These are phyloP conservation scores for Tricholoma saponaceum DNA, from an alignment of 768 basidiomycete species.

Conservation along the genomic window DNA sequence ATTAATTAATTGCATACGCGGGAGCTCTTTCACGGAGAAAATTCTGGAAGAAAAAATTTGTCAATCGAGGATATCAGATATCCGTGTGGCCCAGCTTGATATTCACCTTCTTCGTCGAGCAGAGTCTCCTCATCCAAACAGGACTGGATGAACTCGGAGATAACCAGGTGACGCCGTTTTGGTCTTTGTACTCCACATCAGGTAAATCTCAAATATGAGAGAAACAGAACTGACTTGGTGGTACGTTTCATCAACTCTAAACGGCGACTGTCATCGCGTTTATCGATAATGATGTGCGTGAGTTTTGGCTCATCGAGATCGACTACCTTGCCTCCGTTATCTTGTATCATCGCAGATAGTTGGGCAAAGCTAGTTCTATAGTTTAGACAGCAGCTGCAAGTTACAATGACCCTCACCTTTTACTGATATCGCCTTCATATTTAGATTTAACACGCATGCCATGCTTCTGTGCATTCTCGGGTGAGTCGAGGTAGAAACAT, in stretches of 20 bases:
- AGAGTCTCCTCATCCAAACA: conserved; percentile 83
- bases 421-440: conserved; percentile 46
- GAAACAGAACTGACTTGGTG: conserved; percentile 48
- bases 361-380: conserved; percentile 46
- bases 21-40: conserved; percentile 17
- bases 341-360: conserved; percentile 46
- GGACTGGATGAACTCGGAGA: conserved; percentile 72
- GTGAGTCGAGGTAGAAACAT: conserved; percentile 86
- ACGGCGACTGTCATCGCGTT: conserved; percentile 74
- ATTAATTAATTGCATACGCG: too few relatives aligned
- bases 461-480: conserved; percentile 64
- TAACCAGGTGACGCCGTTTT: conserved; percentile 72
- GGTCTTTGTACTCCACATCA: conserved; percentile 47
- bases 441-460: conserved; percentile 56
- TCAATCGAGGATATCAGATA: neutral
- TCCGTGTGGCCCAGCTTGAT: neutral
- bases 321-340: conserved; percentile 72
- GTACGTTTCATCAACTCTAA: conserved; percentile 67
- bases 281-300: conserved; percentile 84
- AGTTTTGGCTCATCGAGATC: conserved; percentile 72
- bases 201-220: neutral
- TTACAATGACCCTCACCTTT: conserved; percentile 38
- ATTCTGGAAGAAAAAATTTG: conserved; percentile 16
- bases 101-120: conserved; percentile 79
- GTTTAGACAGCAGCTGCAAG: conserved; percentile 4